A percentile compares a stretch with the other conserved stretches of the same genome.
These are phyloP conservation scores for Parietaria judaica DNA, from an alignment of 306 rosid species.

Conservation along the genomic window DNA sequence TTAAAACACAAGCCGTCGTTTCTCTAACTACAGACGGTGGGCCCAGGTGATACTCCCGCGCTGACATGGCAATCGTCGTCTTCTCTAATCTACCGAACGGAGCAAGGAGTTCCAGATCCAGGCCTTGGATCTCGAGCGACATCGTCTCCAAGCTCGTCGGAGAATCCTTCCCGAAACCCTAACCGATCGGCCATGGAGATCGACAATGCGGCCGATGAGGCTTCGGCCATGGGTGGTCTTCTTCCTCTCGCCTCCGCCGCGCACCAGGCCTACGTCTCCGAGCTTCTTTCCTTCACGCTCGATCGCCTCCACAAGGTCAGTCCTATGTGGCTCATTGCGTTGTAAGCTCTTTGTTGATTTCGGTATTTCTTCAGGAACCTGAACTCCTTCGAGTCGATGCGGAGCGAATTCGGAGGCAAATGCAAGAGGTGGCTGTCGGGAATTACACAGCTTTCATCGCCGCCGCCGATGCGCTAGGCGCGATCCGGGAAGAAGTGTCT, in stretches of 20 bases:
- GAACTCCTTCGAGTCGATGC: conserved; percentile 97
- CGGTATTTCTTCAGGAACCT: conserved; percentile 52
- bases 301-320: conserved; percentile 91
- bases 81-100: not conserved
- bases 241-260: conserved; percentile 77
- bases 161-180: not conserved
- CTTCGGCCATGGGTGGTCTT: conserved; percentile 32
- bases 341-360: not conserved
- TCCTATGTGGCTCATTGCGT: not conserved
- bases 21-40: no score
- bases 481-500: conserved; percentile 78
- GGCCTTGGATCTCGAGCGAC: not conserved
- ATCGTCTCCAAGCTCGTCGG: not conserved
- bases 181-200: conserved; percentile 39
- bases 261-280: conserved; percentile 93
- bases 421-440: conserved; percentile 94
- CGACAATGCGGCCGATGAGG: conserved; percentile 35
- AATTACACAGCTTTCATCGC: conserved; percentile 87
- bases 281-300: conserved; percentile 92
- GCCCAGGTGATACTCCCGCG: not conserved
- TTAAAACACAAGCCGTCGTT: no score
- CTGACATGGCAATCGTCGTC: conserved; percentile 2
- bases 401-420: conserved; percentile 94
- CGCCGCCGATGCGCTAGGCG: conserved; percentile 81
- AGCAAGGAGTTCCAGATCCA: not conserved